phyloP scores from a whole-genome alignment of 108 stramenopile species.

The Cyclotella cryptica region DNA sequence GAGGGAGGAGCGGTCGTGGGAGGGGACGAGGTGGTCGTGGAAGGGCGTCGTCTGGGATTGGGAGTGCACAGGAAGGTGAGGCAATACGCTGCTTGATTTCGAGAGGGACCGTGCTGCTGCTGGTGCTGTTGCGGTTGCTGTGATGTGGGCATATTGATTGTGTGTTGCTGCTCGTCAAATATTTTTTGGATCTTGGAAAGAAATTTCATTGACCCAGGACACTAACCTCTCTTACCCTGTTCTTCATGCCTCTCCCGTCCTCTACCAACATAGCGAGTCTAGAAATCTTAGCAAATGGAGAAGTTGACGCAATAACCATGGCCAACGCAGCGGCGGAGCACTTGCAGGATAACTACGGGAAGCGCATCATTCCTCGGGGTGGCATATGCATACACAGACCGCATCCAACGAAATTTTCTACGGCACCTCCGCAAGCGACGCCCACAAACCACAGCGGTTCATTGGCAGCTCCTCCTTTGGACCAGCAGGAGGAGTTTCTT shows the following conservation, averaged over 20 bases:
- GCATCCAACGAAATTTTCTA: neutral
- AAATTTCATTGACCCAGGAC: too few species aligned
- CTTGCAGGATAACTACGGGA: conserved; percentile 34
- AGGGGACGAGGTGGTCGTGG: conserved; percentile 21
- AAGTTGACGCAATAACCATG: conserved; percentile 31
- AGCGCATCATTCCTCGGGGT: conserved; percentile 38
- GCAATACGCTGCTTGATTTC: neutral
- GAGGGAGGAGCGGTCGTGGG: conserved; percentile 2
- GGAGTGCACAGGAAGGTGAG: conserved; percentile 13
- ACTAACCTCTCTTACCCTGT: too few species aligned
- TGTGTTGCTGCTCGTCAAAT: neutral
- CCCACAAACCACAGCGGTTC: neutral
- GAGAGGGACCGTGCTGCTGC: neutral
- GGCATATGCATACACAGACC: conserved; percentile 49
- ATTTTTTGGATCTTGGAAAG: too few species aligned
- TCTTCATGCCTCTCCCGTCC: neutral
- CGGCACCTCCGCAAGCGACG: neutral
- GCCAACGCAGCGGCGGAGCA: conserved; percentile 46
- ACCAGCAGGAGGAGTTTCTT: conserved; percentile 41
- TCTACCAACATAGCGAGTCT: neutral
- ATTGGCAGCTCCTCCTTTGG: neutral
- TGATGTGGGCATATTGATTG: neutral
- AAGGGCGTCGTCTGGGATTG: neutral
- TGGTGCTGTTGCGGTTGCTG: neutral
- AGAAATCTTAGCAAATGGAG: conserved; percentile 31